Evolutionary conservation across 176 grass and related monocot species (phyloP).

Genomic region (Oryza officinalis): DNA sequence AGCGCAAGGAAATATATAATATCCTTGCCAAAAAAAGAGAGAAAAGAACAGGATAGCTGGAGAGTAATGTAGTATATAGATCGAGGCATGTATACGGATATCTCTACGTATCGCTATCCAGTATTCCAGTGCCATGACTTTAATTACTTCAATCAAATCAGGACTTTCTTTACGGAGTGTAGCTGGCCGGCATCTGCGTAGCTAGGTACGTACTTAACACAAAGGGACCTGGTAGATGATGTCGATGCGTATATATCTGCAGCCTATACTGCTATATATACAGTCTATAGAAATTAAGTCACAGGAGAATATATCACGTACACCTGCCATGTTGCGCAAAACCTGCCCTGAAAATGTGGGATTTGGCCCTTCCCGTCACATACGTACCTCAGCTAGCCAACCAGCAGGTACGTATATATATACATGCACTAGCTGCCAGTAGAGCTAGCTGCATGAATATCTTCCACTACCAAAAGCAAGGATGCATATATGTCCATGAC

Average conservation of each 20-base stretch:
- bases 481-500: background rate
- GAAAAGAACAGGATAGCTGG: too few relatives aligned
- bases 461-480: background rate
- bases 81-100: background rate
- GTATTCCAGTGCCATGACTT: background rate
- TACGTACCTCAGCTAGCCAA: background rate
- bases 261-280: background rate
- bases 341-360: slow-evolving; percentile 43
- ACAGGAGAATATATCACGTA: background rate
- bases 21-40: too few relatives aligned
- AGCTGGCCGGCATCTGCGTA: background rate
- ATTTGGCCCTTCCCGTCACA: slow-evolving; percentile 8
- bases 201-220: background rate
- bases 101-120: background rate
- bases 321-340: slow-evolving; percentile 26
- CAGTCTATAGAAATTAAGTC: background rate
- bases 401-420: background rate
- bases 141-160: slow-evolving; percentile 7
- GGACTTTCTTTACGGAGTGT: background rate
- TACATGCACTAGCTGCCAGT: background rate
- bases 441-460: background rate
- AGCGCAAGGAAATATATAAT: too few relatives aligned
- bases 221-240: background rate
- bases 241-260: background rate
- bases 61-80: too few relatives aligned